Base-by-base conservation (phyloP, 768 basidiomycete species). In the Mrakia gelida region DNA sequence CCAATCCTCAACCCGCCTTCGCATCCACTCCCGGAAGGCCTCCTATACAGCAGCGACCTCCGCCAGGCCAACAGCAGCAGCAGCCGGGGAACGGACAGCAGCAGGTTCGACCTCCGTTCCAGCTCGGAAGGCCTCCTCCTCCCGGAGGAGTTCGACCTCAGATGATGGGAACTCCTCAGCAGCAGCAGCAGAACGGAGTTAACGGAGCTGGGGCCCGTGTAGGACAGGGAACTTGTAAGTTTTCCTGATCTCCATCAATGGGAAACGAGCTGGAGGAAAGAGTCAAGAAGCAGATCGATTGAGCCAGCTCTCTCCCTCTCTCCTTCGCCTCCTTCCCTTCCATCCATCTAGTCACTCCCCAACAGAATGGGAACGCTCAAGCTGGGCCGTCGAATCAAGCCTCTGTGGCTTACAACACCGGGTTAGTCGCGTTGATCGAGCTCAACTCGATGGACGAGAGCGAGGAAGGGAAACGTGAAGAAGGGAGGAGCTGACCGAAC, bases 111-210 rank as follows among this genome's bases (percentile, higher is more conserved):
- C 34, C 38, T 23, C 67, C 67, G 21, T 70, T 70, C 67, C 67
- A 70, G 38, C 67, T 70, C 11, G 67, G 67, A 26, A 41, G 38
- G 67, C 67, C 34, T n/a, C 67, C 38, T 38, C 34, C 34, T 2
- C 34, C 34, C 4, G 34, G 26, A 41, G 67, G 34, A 34, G 67
- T n/a, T 18, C 15, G 67, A n/a, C 34, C 38, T 15, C 32, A 30
- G 30, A 67, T 67, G 65, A 67, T 67, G 65, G 65, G 65, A 13
- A 67, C 65, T 3, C 65, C 65, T 21, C 63, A 65, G 65, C 65
- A 13, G 65, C 34, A 41, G 38, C 67, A 41, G 67, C 67, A 41
- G 38, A 38, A 26, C 26, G 38, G 38, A 16, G 49, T 13, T 10
- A 52, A 52, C 49, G 49, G 49, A 4, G 49, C 11, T 52, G 49